Base-by-base conservation (phyloP, 306 rosid species). In the Corylus americana region DNA sequence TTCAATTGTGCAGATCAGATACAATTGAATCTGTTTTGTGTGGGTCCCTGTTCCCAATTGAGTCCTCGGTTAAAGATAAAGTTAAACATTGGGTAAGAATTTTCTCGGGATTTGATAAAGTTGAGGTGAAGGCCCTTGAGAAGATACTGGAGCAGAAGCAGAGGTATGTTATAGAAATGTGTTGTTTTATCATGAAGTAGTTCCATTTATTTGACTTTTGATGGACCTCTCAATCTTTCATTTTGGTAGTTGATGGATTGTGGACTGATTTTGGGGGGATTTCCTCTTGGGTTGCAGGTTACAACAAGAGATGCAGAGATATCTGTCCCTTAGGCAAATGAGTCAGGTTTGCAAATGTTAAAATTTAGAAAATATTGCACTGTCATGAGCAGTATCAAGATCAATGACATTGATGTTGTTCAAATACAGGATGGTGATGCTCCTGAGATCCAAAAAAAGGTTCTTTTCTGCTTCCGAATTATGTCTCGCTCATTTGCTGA, bases 41-140 rank as follows among this genome's bases (percentile, higher is more conserved):
- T 67, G 97, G 83, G 78, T 93, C 93, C 74, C 85, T 96, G 54
- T 96, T 96, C 85, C 98, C 99, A 44, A 86, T 82, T 47, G 89
- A 90, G 79, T 88, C 84, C 77, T 85, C 97, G 57, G 74, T 88
- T 67, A 86, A 83, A 84, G 87, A 87, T 83, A 82, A 82, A 81
- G 96, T 93, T 86, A 91, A 86, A 77, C 99, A 81, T 63, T 96
- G 95, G 99, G 83, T 89, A 77, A 89, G 90, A 73, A 80, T 93
- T 82, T 90, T 90, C 81, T 90, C 91, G 73, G 87, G 81, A 63
- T 88, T 93, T 85, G 99, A 91, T 78, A 96, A 90, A 87, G 96
- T 96, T 78, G 99, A 96, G 89, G 82, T 90, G 75, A 96, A 89
- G 93, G 98, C 99, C 86, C 90, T 96, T 84, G 99, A 93, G 88